Conservation (phyloP, 495 filamentous ascomycete genomes). For the Talaromyces liani region DNA sequence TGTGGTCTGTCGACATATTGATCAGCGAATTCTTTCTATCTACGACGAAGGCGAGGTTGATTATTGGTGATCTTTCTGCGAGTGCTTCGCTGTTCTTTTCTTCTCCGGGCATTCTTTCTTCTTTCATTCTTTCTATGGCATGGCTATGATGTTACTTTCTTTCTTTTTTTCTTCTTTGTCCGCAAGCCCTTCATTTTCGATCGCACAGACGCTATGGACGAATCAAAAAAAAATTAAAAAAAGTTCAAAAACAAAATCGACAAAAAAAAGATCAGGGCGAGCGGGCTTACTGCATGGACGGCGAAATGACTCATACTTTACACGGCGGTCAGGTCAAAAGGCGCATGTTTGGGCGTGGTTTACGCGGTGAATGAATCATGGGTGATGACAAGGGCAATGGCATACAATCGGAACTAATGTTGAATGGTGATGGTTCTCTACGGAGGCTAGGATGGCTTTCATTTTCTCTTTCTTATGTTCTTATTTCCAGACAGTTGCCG, state of each 20-base stretch:
- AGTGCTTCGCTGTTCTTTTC: background rate
- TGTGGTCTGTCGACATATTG: background rate
- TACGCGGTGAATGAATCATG: background rate
- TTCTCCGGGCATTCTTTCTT: background rate
- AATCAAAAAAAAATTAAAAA: background rate
- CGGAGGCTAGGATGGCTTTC: background rate
- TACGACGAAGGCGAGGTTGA: background rate
- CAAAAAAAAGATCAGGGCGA: background rate
- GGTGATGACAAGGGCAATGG: background rate
- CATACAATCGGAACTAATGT: background rate
- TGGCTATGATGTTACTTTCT: background rate
- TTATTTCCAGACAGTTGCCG: background rate
- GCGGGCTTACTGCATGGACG: background rate
- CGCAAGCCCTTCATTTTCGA: background rate
- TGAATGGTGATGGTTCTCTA: background rate
- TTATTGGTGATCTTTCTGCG: background rate
- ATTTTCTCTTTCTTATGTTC: background rate
- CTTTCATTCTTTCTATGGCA: background rate
- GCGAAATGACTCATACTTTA: background rate
- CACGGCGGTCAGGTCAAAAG: background rate
- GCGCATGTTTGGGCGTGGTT: constrained; percentile 1
- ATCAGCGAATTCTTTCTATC: background rate
- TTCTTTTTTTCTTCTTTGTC: background rate
- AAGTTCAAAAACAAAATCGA: background rate
- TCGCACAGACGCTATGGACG: background rate